phyloP scores from a whole-genome alignment of 306 rosid genomes.

The Dryas drummondii region DNA sequence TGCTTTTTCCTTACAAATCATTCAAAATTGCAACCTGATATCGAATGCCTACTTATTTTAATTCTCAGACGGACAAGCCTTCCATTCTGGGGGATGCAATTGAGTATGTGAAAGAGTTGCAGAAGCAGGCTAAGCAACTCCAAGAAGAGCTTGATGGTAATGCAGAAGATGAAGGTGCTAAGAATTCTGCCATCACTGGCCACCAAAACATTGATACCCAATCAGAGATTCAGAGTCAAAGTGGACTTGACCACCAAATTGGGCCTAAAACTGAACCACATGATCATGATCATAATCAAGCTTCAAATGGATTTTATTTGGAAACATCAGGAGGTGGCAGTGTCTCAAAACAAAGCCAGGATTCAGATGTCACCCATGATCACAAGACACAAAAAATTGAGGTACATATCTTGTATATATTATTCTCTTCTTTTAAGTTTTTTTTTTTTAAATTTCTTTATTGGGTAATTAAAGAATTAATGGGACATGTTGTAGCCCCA shows the following conservation, averaged over 20 bases:
- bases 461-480: neutral
- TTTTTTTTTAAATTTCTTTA: neutral
- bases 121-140: slow-evolving; percentile 64
- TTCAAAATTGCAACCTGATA: too few relatives aligned
- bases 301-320: slow-evolving; percentile 39
- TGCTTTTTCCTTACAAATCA: too few relatives aligned
- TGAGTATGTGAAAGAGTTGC: slow-evolving; percentile 69
- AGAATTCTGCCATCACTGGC: slow-evolving; percentile 17
- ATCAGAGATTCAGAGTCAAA: slow-evolving; percentile 32
- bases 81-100: slow-evolving; percentile 86
- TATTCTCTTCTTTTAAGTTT: neutral
- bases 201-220: slow-evolving; percentile 29
- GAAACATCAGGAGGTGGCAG: slow-evolving; percentile 42
- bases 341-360: slow-evolving; percentile 44
- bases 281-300: slow-evolving; percentile 14
- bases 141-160: slow-evolving; percentile 71
- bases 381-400: slow-evolving; percentile 79
- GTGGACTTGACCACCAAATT: slow-evolving; percentile 10
- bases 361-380: slow-evolving; percentile 42
- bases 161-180: slow-evolving; percentile 51
- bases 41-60: slow-evolving; percentile 1
- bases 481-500: slow-evolving; percentile 57
- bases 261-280: slow-evolving; percentile 34
- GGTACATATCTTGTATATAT: slow-evolving; percentile 29
- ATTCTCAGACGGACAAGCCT: slow-evolving; percentile 56